Percentiles rank a stretch among this genome's conserved stretches.
phyloP scores from a whole-genome alignment of 1,139 yeast species.

The Protomyces pachydermus region DNA sequence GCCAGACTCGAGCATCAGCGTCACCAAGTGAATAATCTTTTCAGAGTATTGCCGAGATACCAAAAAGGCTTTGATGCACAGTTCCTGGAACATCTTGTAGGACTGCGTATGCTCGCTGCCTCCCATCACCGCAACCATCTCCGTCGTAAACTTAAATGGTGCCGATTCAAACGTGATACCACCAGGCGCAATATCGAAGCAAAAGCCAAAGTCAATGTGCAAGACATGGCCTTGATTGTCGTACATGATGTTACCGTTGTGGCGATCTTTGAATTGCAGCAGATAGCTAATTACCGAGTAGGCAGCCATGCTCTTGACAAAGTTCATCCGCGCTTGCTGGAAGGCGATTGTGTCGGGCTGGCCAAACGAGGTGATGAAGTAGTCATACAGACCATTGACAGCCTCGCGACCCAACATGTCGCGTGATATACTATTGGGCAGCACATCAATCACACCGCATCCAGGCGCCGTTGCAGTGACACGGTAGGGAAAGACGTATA shows the following conservation, averaged over 20 bases:
- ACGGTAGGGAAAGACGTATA: slow-evolving; percentile 86
- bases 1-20: slow-evolving; percentile 92
- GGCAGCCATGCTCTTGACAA: slow-evolving; percentile 91
- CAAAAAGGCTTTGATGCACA: slow-evolving; percentile 86
- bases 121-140: slow-evolving; percentile 94
- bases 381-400: slow-evolving; percentile 91
- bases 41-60: slow-evolving; percentile 89
- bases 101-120: slow-evolving; percentile 82
- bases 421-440: slow-evolving; percentile 90
- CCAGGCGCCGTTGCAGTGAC: slow-evolving; percentile 99
- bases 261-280: slow-evolving; percentile 94
- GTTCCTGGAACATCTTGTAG: slow-evolving; percentile 87
- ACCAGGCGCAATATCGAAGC: slow-evolving; percentile 98
- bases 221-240: slow-evolving; percentile 90
- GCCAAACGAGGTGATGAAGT: slow-evolving; percentile 87
- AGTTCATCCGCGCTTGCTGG: slow-evolving; percentile 86
- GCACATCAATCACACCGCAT: slow-evolving; percentile 96
- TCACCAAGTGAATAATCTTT: slow-evolving; percentile 74
- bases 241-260: slow-evolving; percentile 98
- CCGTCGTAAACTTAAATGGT: slow-evolving; percentile 93
- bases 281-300: slow-evolving; percentile 89
- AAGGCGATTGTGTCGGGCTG: slow-evolving; percentile 85
- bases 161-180: slow-evolving; percentile 97
- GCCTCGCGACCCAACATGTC: slow-evolving; percentile 99
- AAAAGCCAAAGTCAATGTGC: slow-evolving; percentile 97